A percentile compares a stretch with the other conserved stretches of the same genome.
phyloP scores from a whole-genome alignment of 2,329 filamentous ascomycete species.

The Fusarium camptoceras region DNA sequence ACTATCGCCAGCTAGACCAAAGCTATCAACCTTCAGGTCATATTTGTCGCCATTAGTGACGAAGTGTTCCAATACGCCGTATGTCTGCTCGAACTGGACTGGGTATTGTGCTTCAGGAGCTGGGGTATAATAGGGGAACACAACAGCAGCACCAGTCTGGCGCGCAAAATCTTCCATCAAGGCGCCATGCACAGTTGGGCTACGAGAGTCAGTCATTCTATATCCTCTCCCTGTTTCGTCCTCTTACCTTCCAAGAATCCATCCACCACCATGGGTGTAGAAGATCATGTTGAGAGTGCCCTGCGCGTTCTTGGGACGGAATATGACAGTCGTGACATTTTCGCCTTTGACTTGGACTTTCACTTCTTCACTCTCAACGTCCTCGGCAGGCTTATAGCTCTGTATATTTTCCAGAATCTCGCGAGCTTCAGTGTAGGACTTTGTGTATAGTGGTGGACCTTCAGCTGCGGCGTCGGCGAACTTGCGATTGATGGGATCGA shows the following conservation, averaged over 20 bases:
- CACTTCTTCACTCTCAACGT: conserved; percentile 6
- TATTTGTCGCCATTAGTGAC: conserved; percentile 13
- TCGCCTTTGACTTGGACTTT: conserved; percentile 12
- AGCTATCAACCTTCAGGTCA: not conserved
- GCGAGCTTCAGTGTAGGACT: conserved; percentile 24
- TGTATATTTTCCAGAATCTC: conserved; percentile 26
- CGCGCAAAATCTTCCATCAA: conserved; percentile 30
- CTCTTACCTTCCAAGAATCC: conserved; percentile 28
- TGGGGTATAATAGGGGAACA: conserved; percentile 29
- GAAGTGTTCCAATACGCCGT: conserved; percentile 19
- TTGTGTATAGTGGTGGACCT: conserved; percentile 25
- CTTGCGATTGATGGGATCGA: conserved; percentile 19
- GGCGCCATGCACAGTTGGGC: conserved; percentile 10
- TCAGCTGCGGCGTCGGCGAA: conserved; percentile 15
- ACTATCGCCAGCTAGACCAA: conserved; percentile 26
- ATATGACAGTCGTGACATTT: conserved; percentile 2
- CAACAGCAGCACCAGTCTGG: conserved; percentile 25
- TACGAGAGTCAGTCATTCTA: not conserved
- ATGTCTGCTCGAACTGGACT: conserved; percentile 24
- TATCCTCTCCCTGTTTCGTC: accelerated
- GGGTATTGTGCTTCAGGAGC: conserved; percentile 31
- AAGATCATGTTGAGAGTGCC: conserved; percentile 30
- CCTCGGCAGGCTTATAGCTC: conserved; percentile 4
- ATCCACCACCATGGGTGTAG: conserved; percentile 29
- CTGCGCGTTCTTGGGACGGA: conserved; percentile 1